Conservation (phyloP, 83 land plant genomes). For the Larix sibirica region DNA sequence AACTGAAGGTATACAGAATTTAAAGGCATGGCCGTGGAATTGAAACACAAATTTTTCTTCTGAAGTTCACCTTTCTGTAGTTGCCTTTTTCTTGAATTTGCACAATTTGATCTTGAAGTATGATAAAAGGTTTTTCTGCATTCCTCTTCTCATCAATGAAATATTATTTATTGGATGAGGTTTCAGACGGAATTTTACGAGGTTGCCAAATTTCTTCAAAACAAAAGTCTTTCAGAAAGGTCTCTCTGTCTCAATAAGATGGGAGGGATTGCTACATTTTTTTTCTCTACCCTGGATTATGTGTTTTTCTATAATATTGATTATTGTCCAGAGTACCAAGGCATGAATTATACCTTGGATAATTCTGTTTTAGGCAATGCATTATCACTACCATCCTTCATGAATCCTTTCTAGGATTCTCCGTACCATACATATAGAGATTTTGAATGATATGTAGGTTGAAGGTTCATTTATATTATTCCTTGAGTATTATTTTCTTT, state of each 20-base stretch:
- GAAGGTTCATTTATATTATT: neutral
- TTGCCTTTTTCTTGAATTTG: conserved; percentile 1
- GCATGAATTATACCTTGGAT: no score
- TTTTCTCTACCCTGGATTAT: neutral
- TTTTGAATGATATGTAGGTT: neutral
- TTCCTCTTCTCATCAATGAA: neutral
- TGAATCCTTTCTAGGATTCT: neutral
- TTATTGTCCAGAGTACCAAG: no score
- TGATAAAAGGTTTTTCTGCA: no score
- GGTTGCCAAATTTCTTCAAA: no score
- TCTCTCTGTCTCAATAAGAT: neutral
- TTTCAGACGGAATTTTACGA: neutral
- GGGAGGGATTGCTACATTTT: neutral
- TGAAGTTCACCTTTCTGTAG: neutral
- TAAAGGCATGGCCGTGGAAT: no score
- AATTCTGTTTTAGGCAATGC: neutral
- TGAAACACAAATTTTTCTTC: neutral
- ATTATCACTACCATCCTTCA: neutral
- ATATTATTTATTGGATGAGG: neutral
- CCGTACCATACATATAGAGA: neutral
- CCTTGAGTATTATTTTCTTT: neutral
- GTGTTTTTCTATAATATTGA: no score
- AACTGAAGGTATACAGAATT: no score
- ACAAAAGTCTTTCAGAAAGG: neutral
- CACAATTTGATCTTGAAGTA: no score